These are phyloP conservation scores for Dysphania ambrosioides DNA, from an alignment of 148 eudicot species.

Conservation along the genomic window DNA sequence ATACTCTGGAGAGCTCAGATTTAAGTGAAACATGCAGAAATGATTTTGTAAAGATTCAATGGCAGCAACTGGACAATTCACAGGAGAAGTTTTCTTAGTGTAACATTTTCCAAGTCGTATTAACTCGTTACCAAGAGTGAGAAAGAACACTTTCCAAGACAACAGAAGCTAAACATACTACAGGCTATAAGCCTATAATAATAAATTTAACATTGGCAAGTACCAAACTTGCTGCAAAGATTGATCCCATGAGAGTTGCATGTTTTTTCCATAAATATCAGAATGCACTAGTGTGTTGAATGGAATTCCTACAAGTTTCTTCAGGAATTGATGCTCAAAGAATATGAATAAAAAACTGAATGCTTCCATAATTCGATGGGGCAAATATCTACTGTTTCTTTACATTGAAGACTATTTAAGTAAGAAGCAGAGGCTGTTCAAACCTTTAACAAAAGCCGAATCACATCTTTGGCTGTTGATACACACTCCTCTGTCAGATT, in stretches of 20 bases:
- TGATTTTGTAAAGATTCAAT: background rate
- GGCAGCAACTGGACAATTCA: too few relatives aligned
- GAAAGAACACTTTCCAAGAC: background rate
- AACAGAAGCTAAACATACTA: background rate
- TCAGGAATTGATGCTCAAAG: background rate
- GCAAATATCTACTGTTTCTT: background rate
- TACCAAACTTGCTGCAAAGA: background rate
- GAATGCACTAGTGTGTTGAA: background rate
- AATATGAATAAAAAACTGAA: too few relatives aligned
- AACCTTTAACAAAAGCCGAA: slow-evolving; percentile 74
- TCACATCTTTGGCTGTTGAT: slow-evolving; percentile 70
- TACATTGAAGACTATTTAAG: too few relatives aligned
- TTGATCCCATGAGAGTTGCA: background rate
- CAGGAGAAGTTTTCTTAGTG: background rate
- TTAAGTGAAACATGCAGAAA: too few relatives aligned
- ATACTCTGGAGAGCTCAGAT: too few relatives aligned
- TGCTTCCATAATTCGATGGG: background rate
- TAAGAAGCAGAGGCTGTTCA: slow-evolving; percentile 10
- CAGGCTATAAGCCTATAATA: background rate
- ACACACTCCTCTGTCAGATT: slow-evolving; percentile 84
- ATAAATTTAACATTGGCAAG: background rate
- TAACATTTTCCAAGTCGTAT: background rate
- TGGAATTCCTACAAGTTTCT: too few relatives aligned
- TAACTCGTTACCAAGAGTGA: background rate
- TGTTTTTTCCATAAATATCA: background rate